Conservation (phyloP, 1,284 basidiomycete species). For the Pterula multifida region DNA sequence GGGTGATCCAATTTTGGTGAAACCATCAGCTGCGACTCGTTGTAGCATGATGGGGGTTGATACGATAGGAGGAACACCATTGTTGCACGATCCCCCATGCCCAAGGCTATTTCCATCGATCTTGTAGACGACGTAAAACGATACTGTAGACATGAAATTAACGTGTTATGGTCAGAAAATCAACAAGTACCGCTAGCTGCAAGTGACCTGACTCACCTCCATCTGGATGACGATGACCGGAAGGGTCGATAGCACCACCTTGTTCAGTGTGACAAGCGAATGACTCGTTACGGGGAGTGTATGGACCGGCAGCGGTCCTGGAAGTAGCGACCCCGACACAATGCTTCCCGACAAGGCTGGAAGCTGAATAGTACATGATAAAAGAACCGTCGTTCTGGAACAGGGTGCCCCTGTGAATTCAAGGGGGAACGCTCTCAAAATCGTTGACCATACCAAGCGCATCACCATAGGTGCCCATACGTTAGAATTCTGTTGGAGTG, state of each 20-base stretch:
- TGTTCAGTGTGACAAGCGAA: constrained; percentile 12
- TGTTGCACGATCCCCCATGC: constrained; percentile 14
- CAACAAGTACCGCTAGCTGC: background rate
- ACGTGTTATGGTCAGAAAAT: background rate
- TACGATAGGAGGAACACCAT: constrained; percentile 8
- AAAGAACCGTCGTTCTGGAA: constrained; percentile 8
- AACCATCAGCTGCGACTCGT: constrained; percentile 10
- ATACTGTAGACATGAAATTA: background rate
- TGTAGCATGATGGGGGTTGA: constrained; percentile 15
- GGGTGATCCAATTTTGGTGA: constrained; percentile 10
- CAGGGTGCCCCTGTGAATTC: background rate
- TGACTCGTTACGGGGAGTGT: constrained; percentile 10
- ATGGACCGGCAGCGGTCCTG: constrained; percentile 11
- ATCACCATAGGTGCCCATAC: constrained; percentile 1
- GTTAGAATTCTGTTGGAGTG: background rate
- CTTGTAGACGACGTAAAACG: constrained; percentile 13
- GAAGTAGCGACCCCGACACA: constrained; percentile 14
- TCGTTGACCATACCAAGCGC: background rate
- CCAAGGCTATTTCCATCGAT: constrained; percentile 14
- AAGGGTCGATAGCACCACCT: constrained; percentile 15
- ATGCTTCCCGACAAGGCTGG: constrained; percentile 7
- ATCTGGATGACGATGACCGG: constrained; percentile 12
- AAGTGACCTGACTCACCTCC: constrained; percentile 5
- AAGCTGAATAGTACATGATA: constrained; percentile 12
- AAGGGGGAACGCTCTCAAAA: background rate